Evolutionary conservation across 306 rosid species (phyloP).

Genomic region (Trifolium dubium): DNA sequence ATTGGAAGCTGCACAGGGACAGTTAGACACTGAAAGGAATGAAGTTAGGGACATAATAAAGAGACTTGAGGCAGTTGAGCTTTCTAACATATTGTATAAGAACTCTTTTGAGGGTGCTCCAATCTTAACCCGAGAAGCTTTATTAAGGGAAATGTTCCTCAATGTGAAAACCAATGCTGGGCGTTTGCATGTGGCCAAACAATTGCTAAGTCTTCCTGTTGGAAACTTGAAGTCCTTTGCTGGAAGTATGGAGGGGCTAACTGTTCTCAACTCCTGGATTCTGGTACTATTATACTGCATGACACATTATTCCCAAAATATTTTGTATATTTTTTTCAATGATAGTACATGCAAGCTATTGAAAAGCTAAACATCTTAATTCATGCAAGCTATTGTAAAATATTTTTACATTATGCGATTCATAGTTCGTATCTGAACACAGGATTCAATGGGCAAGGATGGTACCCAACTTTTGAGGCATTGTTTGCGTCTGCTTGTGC

Average conservation of each 20-base stretch:
- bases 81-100: conserved; percentile 71
- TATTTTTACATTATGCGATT: conserved; percentile 39
- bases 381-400: conserved; percentile 14
- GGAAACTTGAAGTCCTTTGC: conserved; percentile 90
- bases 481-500: conserved; percentile 98
- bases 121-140: conserved; percentile 62
- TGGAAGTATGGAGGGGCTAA: conserved; percentile 91
- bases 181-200: conserved; percentile 86
- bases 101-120: conserved; percentile 70
- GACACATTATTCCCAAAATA: conserved; percentile 28
- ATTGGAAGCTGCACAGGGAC: conserved; percentile 83
- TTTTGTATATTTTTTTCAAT: conserved; percentile 3
- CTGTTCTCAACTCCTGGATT: conserved; percentile 91
- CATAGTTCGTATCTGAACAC: conserved; percentile 36
- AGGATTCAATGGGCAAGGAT: conserved; percentile 99
- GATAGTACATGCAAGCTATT: conserved; percentile 16
- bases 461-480: conserved; percentile 98
- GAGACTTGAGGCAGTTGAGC: conserved; percentile 82
- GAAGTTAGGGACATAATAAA: conserved; percentile 93
- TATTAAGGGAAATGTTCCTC: conserved; percentile 83
- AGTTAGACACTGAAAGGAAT: conserved; percentile 84
- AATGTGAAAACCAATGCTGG: conserved; percentile 84
- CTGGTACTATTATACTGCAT: conserved; percentile 61
- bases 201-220: conserved; percentile 74
- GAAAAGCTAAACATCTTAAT: conserved; percentile 21